Conservation (phyloP, 1,284 basidiomycete genomes). For the Cutaneotrichosporon sp. region DNA sequence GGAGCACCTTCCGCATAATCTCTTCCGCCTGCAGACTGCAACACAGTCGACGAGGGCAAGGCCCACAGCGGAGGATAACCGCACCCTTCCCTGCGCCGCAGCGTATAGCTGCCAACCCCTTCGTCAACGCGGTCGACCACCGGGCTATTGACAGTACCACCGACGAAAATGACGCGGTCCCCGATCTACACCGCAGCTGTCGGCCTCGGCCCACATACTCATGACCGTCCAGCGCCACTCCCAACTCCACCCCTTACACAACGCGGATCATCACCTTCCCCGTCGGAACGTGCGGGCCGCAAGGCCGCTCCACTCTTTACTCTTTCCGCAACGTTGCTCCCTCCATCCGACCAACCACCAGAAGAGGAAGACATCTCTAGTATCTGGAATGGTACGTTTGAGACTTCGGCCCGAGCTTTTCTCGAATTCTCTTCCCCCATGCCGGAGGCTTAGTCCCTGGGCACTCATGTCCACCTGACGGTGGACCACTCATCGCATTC, state of each 20-base stretch:
- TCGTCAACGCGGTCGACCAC: neutral
- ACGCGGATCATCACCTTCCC: conserved; percentile 12
- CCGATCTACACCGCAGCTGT: neutral
- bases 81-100: neutral
- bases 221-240: conserved; percentile 7
- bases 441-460: neutral
- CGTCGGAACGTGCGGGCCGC: conserved; percentile 1
- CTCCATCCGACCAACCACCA: conserved; percentile 8
- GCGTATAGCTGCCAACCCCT: neutral
- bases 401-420: neutral
- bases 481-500: neutral
- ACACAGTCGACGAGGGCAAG: neutral
- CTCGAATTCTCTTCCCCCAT: neutral
- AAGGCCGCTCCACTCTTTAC: conserved; percentile 17
- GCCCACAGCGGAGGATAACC: neutral
- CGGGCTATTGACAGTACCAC: neutral
- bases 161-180: conserved; percentile 3
- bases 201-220: neutral
- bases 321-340: conserved; percentile 14
- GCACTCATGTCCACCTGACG: neutral
- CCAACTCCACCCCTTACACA: conserved; percentile 13
- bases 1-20: neutral
- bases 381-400: conserved; percentile 26
- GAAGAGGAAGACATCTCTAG: conserved; percentile 23
- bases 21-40: neutral